Evolutionary conservation across 2,329 filamentous ascomycete genomes (phyloP), one percentile per base, ranked within the genome.

Genomic region (Rachicladosporium sp.): DNA sequence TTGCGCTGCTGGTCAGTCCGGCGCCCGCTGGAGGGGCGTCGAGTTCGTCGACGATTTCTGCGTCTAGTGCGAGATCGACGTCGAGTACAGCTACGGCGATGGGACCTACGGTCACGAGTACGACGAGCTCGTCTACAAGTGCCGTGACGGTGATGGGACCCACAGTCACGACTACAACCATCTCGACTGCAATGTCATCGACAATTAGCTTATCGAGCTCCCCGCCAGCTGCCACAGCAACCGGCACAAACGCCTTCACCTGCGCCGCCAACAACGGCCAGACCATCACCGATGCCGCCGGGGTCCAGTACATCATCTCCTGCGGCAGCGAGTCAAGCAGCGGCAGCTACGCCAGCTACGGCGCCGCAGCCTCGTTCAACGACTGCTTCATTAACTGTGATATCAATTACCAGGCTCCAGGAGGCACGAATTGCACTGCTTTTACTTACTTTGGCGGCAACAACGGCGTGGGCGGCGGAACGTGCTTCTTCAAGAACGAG

Each of bases 401-500:
- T 7, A 7, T 15, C 9, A 33, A 33, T 15, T 12, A 33, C 31
- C 31, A 11, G 23, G 23, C 23, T 27, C 23, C 23, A 27, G 23
- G 23, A 27, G 23, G 23, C 23, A 27, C 23, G 23, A 27, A 33
- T 8, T 46, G 44, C 37, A 43, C 29, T 3, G 42, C 13, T 7
- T 46, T 38, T 10, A 32, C 31, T 5, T 46, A 36, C 13, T 3
- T 29, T 10, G 44, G 42, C 10, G 41, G 41, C n/a, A 10, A 36
- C 8, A 45, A 37, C 13, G 44, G 44, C 2, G 31, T 35, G 4
- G 44, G 44, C 19, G 12, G 21, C 8, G 44, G 44, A 3, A 31
- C 19, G 3, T 46, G 44, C 29, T 44, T 39, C 27, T 6, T 45
- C 10, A 46, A 45, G 23, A 27, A 27, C 23, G 23, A 27, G 23